Conservation (phyloP, 495 filamentous ascomycete species). For the Chaetomium cochliodes region DNA sequence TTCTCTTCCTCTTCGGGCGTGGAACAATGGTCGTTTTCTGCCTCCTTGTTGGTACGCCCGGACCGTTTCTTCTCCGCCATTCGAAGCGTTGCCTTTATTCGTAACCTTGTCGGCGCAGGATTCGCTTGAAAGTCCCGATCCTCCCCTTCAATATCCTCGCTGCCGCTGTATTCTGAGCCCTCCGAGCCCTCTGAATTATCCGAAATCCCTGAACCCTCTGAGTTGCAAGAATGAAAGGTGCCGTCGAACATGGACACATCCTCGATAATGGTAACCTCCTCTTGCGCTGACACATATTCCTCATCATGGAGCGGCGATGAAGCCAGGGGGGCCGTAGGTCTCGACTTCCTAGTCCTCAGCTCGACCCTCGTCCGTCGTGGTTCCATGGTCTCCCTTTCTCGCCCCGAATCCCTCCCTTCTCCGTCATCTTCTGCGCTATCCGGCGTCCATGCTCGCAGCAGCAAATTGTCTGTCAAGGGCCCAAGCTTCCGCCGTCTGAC, state of each 20-base stretch:
- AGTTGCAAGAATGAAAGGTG: conserved; percentile 20
- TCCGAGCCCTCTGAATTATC: conserved; percentile 2
- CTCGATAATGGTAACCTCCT: conserved; percentile 30
- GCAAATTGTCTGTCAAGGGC: conserved; percentile 21
- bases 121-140: conserved; percentile 16
- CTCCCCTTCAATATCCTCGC: conserved; percentile 18
- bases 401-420: neutral
- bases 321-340: conserved; percentile 16
- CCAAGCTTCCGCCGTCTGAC: conserved; percentile 32
- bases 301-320: conserved; percentile 24
- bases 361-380: conserved; percentile 22
- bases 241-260: conserved; percentile 29
- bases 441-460: conserved; percentile 31
- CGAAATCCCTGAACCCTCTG: conserved; percentile 13
- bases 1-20: neutral
- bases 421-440: conserved; percentile 9
- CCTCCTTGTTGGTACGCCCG: neutral
- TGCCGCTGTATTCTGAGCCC: conserved; percentile 21
- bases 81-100: conserved; percentile 14
- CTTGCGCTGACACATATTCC: conserved; percentile 27
- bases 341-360: conserved; percentile 28
- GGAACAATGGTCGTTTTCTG: neutral
- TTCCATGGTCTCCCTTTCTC: conserved; percentile 3
- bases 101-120: conserved; percentile 1
- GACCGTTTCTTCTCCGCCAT: neutral